phyloP scores from a whole-genome alignment of 164 flowering plant genomes.

The Nymphaea colorata region DNA sequence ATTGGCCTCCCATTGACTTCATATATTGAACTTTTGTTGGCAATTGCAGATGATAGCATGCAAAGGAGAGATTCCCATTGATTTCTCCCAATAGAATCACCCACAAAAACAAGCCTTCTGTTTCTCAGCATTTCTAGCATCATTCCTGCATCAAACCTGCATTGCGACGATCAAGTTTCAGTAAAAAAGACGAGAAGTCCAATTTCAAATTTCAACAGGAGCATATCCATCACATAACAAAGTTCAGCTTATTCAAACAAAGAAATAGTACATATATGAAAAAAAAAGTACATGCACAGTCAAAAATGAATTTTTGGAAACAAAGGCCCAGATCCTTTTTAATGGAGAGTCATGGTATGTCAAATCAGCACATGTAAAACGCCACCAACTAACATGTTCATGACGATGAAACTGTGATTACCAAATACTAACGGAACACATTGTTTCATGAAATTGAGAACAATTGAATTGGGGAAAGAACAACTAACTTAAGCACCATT shows the following conservation, averaged over 20 bases:
- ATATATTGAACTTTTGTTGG: conserved; percentile 54
- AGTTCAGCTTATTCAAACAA: neutral
- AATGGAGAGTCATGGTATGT: no score
- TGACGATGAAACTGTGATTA: no score
- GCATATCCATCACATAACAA: neutral
- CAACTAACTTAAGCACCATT: no score
- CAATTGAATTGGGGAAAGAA: no score
- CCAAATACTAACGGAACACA: no score
- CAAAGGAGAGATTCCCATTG: conserved; percentile 99
- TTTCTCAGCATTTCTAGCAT: conserved; percentile 78
- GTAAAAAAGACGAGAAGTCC: neutral
- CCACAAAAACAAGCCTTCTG: conserved; percentile 70
- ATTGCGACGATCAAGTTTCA: neutral
- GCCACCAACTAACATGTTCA: no score
- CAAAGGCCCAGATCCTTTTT: no score
- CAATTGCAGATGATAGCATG: conserved; percentile 73
- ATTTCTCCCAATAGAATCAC: conserved; percentile 98
- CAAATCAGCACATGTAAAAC: no score
- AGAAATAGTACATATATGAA: no score
- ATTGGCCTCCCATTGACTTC: conserved; percentile 95
- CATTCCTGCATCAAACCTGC: conserved; percentile 56
- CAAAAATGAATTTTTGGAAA: no score
- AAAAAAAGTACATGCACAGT: no score
- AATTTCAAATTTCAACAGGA: neutral
- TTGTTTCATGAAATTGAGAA: no score